Base-by-base conservation (phyloP, 805 yeast species). In the Teunomyces aglyptinius region DNA sequence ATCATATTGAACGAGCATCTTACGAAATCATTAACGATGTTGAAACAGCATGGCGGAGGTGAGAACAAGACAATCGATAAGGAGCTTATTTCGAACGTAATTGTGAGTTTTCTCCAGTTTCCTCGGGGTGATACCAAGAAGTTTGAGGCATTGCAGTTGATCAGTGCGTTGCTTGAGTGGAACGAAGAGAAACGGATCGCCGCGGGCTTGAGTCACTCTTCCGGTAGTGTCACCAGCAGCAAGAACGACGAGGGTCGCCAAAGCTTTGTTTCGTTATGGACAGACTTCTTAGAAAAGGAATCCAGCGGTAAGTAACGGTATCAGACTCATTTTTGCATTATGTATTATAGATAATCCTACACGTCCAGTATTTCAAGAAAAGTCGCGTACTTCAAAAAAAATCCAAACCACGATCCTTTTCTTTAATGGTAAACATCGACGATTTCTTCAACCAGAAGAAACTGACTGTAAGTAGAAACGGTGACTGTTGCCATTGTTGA, bases 71-170 rank as follows among this genome's bases (percentile, higher is more conserved):
- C 85, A 6, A 89, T 92, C 1, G 98, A 92, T 63, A 85, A 86
- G 60, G 96, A 91, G 63, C 78, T 94, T 49, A 82, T 94, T 4
- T 85, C 97, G 2, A 94, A 94, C 63, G 73, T 94, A 50, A 70
- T 94, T 43, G 77, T 94, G 13, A 88, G 94, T 46, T 94, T 91
- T 66, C 77, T 94, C 13, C 85, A 85, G 28, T 73, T 92, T 26
- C 97, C 96, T 5, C 75, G 99, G 50, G 96, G 94, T 1, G 99
- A 94, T 63, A 79, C 96, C 6, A 92, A 91, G 67, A 90, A 94
- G 65, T 94, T 87, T 61, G 98, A 94, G 73, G 96, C 94, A 3
- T 74, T 94, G 41, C 87, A 82, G 60, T 76, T 94, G 49, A 85
- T 94, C 35, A 79, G 96, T 8, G 87, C 88, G 49, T 83, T 85